These are phyloP conservation scores for Kregervanrija fluxuum DNA, from an alignment of 805 yeast genomes.

Conservation along the genomic window DNA sequence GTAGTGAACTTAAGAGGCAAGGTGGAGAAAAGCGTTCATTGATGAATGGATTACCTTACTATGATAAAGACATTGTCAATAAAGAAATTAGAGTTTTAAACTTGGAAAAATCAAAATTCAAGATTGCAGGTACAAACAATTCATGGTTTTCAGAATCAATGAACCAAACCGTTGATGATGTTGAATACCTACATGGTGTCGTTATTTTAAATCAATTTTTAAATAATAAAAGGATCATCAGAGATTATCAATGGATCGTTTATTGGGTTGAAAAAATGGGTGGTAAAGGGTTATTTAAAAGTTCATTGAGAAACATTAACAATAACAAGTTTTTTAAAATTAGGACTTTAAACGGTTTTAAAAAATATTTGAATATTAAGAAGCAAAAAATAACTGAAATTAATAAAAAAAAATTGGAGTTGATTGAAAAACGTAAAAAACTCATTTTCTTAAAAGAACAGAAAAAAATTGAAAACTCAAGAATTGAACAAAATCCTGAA, in stretches of 20 bases:
- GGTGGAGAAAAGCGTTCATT: conserved; percentile 16
- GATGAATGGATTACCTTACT: conserved; percentile 38
- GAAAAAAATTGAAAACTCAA: not conserved
- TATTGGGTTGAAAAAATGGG: conserved; percentile 42
- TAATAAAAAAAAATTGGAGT: conserved; percentile 1
- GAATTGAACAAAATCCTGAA: not conserved
- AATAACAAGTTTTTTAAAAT: conserved; percentile 8
- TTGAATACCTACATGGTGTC: conserved; percentile 43
- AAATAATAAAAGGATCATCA: conserved; percentile 32
- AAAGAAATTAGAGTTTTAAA: conserved; percentile 19
- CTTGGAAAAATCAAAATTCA: conserved; percentile 22
- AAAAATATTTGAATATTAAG: conserved; percentile 25
- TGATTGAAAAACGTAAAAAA: not conserved
- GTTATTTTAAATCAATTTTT: conserved; percentile 39
- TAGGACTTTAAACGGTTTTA: conserved; percentile 21
- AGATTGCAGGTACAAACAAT: conserved; percentile 21
- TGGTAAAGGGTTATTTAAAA: conserved; percentile 18
- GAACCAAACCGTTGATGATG: conserved; percentile 33
- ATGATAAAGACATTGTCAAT: conserved; percentile 23
- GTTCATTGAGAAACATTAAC: not conserved
- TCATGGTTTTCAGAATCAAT: conserved; percentile 21
- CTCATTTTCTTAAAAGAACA: not conserved
- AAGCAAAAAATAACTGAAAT: conserved; percentile 21
- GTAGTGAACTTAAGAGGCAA: not conserved
- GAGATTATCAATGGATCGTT: conserved; percentile 41